These are phyloP conservation scores for Pseudopyricularia cyperi DNA, from an alignment of 2,329 filamentous ascomycete species.

Conservation along the genomic window DNA sequence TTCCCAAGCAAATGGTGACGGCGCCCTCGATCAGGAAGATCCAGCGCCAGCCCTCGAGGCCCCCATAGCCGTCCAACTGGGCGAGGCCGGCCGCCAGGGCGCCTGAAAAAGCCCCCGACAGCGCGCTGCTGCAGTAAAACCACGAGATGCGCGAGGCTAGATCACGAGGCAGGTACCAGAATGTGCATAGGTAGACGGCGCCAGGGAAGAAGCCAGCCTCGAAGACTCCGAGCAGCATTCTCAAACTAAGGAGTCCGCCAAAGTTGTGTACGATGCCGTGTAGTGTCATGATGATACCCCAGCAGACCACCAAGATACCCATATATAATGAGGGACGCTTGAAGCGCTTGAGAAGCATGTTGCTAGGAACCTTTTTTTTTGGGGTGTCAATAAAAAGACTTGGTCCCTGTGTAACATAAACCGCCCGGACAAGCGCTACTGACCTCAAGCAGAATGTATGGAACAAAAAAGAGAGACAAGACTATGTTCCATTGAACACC, in stretches of 20 bases:
- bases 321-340: background rate
- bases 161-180: constrained; percentile 17
- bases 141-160: constrained; percentile 6
- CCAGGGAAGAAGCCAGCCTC: constrained; percentile 18
- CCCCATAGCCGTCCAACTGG: constrained; percentile 2
- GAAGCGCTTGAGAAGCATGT: constrained; percentile 61
- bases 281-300: constrained; percentile 18
- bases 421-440: background rate
- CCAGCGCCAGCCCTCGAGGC: constrained; percentile 12
- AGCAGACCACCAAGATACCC: constrained; percentile 8
- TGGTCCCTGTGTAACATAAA: too few species aligned
- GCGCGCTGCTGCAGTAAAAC: constrained; percentile 2
- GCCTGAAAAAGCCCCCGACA: constrained; percentile 5
- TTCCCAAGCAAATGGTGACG: constrained; percentile 14
- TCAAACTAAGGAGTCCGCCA: constrained; percentile 12
- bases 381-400: too few species aligned
- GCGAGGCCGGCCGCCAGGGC: constrained; percentile 4
- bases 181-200: constrained; percentile 14
- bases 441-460: constrained; percentile 18
- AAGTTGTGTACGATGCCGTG: constrained; percentile 29
- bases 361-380: constrained; percentile 67
- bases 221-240: constrained; percentile 19
- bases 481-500: constrained; percentile 44
- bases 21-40: constrained; percentile 35
- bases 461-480: constrained; percentile 45